Base-by-base conservation (phyloP, 176 grass and related monocot species). In the Lolium multiflorum region DNA sequence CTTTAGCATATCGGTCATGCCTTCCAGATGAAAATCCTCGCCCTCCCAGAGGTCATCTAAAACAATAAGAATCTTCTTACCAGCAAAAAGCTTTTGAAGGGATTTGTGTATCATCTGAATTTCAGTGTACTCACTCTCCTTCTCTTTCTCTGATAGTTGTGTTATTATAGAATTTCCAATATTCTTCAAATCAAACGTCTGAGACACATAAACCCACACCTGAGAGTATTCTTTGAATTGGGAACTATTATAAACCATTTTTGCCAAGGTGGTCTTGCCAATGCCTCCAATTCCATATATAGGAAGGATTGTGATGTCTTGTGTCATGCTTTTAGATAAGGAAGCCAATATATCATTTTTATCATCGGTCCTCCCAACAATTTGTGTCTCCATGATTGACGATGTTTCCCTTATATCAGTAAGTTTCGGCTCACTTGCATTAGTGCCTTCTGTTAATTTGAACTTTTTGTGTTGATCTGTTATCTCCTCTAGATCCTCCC, bases 181-280 rank as follows among this genome's bases (percentile, higher is more conserved):
- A 41, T 46, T 58, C 0, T 24, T 81, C 49, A 88, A n/a, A 5
- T 82, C n/a, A 84, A 88, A 81, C 5, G 26, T 35, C 4, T 84
- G 76, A 7, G 77, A 84, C 20, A 87, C 86, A 72, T 91, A 76
- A 3, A 91, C 18, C 86, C 90, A 91, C 0, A 50, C 75, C 6
- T 3, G 43, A 7, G 68, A 44, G 68, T 46, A 71, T 0, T 13
- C 68, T 13, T 2, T 71, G 4, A 46, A 71, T 2, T 21, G 68
- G 9, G 17, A 46, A 44, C 39, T 71, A 46, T 6, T 44, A 9
- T 71, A 71, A 21, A 71, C 4, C 68, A 71, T 71, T 71, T 71
- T 21, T 6, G 68, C 68, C 9, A 71, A 71, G 18, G 68, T 71
- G 20, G 68, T 44, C 0, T 71, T 71, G 0, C 68, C 68, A 12